Base-by-base conservation (phyloP, 2,329 filamentous ascomycete genomes). In the Allantophomopsis lycopodina region DNA sequence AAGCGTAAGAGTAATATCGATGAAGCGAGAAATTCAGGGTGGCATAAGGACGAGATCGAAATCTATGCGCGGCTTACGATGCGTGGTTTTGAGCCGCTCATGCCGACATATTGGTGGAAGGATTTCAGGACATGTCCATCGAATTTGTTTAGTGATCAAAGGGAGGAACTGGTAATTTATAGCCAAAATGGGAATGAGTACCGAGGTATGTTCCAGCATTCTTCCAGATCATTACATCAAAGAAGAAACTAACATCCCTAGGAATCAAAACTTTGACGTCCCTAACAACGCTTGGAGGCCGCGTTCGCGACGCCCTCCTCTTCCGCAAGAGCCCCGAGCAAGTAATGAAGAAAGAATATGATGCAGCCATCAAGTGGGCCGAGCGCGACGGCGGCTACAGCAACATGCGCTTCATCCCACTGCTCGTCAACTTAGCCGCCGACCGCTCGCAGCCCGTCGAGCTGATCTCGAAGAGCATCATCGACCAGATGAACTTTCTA, bases 331-430 rank as follows among this genome's bases (percentile, higher is more conserved):
- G 16, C 42, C 46, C 12, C 17, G 53, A 56, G 34, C 42, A 39
- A 18, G 32, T 56, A 7, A 55, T 59, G 35, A 39, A 40, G 8
- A 49, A 44, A 40, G 50, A 52, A 38, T 47, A 58, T 13, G 43
- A 52, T 4, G 42, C 44, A 36, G 58, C 56, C 34, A 52, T 56
- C 17, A 54, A 48, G 38, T 58, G 54, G 55, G 46, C 55, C 15
- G 52, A 58, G 31, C 46, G 39, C n/a, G 56, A 58, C 44, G 56
- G 55, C 7, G 53, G 49, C 4, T 57, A 48, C 31, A 8, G 39
- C 13, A 49, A 47, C 17, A 46, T 44, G 32, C 48, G 49, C 15
- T 54, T 53, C 43, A 44, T 56, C 17, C 56, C 56, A 11, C 47
- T 55, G 36, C 41, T 53, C 17, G 41, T 39, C 15, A 28, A 28